Evolutionary conservation across 495 filamentous ascomycete genomes (phyloP).

Genomic region (Neurospora sp.): DNA sequence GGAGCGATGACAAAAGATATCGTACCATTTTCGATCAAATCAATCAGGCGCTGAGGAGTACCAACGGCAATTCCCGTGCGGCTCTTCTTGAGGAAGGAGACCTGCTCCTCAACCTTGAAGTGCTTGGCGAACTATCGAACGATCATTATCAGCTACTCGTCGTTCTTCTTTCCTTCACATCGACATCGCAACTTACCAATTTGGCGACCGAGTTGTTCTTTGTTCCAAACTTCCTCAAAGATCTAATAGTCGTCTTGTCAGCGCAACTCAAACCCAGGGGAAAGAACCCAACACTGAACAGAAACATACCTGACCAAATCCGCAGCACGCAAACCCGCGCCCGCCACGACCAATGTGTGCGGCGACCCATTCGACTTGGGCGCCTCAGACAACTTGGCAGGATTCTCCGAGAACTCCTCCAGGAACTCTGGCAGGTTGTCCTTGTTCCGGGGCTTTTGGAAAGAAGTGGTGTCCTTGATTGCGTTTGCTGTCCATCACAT

Average conservation of each 20-base stretch:
- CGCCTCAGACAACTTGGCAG: conserved; percentile 46
- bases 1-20: background rate
- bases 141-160: background rate
- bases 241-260: conserved; percentile 32
- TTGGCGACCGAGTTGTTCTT: conserved; percentile 74
- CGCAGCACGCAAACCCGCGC: conserved; percentile 70
- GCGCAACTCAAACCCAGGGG: background rate
- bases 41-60: conserved; percentile 71
- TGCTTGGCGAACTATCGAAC: conserved; percentile 72
- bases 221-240: conserved; percentile 64
- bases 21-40: conserved; percentile 70
- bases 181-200: conserved; percentile 33
- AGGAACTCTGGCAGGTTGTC: conserved; percentile 70
- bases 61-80: conserved; percentile 81
- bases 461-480: conserved; percentile 63
- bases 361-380: conserved; percentile 65
- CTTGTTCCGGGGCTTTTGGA: conserved; percentile 47
- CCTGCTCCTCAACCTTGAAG: conserved; percentile 84
- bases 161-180: background rate
- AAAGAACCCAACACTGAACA: background rate
- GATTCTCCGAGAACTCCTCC: conserved; percentile 48
- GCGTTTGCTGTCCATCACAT: conserved; percentile 17
- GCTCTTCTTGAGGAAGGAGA: conserved; percentile 58
- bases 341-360: conserved; percentile 74
- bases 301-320: conserved; percentile 55